Evolutionary conservation across 2,329 filamentous ascomycete genomes (phyloP), one percentile per base, ranked within the genome.

Genomic region (Macrophomina pseudophaseolina): DNA sequence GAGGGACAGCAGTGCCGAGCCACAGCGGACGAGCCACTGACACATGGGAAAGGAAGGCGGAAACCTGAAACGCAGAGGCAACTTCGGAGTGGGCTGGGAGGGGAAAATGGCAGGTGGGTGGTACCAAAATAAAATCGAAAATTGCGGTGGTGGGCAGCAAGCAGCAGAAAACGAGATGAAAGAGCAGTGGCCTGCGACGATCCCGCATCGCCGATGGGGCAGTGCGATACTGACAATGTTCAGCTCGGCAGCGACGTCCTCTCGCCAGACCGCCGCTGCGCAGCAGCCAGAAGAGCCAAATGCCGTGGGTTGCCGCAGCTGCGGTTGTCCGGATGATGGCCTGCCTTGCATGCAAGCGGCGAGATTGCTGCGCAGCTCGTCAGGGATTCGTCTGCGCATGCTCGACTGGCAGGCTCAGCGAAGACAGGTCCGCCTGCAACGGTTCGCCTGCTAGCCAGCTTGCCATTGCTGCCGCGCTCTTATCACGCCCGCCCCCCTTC

Each of bases 111-210:
- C 49, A 44, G 40, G 8, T 30, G 23, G 23, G 23, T 23, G 23
- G 23, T 23, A 23, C 23, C 2, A 23, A 23, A 23, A 23, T 23
- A 23, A 23, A 23, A 23, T 32, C 28, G 38, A 62, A 62, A 62
- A 62, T 38, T 46, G 56, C 56, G 56, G 30, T 23, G 56, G 38
- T 44, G 54, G 42, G 42, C 42, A 14, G 5, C 9, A 5, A 18
- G 46, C 46, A 49, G 46, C 51, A 33, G 42, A 60, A 62, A 62
- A 62, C 58, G 58, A 62, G 58, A 62, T 62, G 58, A 62, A 48
- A 42, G 23, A 23, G 23, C 23, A 60, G 16, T n/a, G 32, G 42
- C 42, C 33, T 54, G 52, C 58, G 58, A 49, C 58, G 58, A 49
- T 62, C 58, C 38, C n/a, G 58, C 48, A 62, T 62, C 58, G 58